phyloP scores from a whole-genome alignment of 495 filamentous ascomycete genomes.

The Pseudevernia furfuracea region DNA sequence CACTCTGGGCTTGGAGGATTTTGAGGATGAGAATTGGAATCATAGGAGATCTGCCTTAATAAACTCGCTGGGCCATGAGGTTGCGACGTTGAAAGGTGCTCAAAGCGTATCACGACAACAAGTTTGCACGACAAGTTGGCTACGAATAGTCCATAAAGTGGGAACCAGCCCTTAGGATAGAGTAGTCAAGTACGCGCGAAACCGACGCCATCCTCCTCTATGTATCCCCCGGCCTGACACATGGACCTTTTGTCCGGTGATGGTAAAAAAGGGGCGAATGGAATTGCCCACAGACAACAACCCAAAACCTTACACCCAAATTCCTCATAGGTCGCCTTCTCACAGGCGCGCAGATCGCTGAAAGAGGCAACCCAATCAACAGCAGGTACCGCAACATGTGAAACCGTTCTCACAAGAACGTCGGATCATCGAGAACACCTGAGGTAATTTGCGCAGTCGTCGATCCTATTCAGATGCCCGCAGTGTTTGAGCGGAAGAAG shows the following conservation, averaged over 20 bases:
- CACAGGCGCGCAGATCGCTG: background rate
- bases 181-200: background rate
- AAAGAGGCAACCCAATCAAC: background rate
- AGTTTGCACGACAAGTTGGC: background rate
- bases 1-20: background rate
- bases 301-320: background rate
- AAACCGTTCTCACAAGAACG: background rate
- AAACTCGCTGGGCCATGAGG: background rate
- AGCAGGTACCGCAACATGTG: background rate
- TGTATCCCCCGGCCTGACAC: background rate
- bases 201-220: background rate
- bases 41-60: background rate
- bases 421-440: background rate
- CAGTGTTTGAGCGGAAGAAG: conserved; percentile 23
- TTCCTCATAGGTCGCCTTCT: background rate
- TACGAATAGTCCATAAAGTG: background rate
- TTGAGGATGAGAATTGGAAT: background rate
- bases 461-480: background rate
- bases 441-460: background rate
- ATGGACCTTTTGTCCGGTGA: background rate
- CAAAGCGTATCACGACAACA: no score
- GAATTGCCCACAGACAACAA: background rate
- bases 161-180: background rate
- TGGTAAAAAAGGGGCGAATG: background rate
- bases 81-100: background rate